These are phyloP conservation scores for Corymbia maculata DNA, from an alignment of 345 rosid genomes.

Conservation along the genomic window DNA sequence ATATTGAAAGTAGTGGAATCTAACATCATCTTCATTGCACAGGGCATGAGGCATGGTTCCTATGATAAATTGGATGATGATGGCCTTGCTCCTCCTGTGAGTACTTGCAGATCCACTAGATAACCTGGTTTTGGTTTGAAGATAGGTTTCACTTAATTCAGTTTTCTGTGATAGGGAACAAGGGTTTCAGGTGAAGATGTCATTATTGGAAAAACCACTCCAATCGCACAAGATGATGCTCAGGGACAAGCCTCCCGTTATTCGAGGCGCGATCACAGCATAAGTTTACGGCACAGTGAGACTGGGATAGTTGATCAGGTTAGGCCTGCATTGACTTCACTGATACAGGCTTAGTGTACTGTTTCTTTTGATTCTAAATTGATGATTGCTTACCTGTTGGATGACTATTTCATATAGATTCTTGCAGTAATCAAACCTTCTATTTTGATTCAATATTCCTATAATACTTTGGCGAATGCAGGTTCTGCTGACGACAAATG, in stretches of 20 bases:
- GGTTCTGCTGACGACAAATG: conserved; percentile 96
- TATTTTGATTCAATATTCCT: not conserved
- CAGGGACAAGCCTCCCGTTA: conserved; percentile 81
- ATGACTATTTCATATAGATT: not conserved
- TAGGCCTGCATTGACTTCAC: conserved; percentile 1
- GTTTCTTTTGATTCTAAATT: not conserved
- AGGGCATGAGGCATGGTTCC: conserved; percentile 99
- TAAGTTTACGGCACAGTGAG: conserved; percentile 95
- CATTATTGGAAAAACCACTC: conserved; percentile 93
- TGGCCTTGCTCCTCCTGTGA: conserved; percentile 98
- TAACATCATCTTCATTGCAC: conserved; percentile 1
- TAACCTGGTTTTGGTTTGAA: not conserved
- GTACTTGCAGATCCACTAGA: not conserved
- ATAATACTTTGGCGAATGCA: conserved; percentile 1
- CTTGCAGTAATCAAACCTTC: not conserved
- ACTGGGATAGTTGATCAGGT: conserved; percentile 98
- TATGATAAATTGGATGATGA: conserved; percentile 95
- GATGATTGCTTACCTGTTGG: not conserved
- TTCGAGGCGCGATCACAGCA: conserved; percentile 89
- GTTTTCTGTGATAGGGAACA: conserved; percentile 51
- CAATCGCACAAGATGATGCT: conserved; percentile 83
- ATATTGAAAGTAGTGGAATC: not conserved
- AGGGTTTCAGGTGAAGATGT: conserved; percentile 98
- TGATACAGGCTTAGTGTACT: not conserved
- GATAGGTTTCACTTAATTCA: not conserved